A percentile compares a stretch with the other conserved stretches of the same genome.
These are phyloP conservation scores for Pleurotus cornucopiae DNA, from an alignment of 768 basidiomycete genomes.

Conservation along the genomic window DNA sequence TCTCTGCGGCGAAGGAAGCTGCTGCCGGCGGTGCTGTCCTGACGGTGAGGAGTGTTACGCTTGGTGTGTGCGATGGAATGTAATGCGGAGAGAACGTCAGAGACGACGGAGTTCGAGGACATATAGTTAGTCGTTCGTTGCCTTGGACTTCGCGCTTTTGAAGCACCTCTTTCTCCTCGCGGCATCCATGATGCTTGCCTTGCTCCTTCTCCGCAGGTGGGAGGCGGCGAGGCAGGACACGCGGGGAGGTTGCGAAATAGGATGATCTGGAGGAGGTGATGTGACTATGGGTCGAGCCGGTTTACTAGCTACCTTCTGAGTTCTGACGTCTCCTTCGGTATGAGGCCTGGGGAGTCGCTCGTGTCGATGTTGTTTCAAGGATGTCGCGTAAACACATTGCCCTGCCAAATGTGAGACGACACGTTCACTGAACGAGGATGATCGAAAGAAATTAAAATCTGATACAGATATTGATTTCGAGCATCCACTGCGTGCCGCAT, in stretches of 20 bases:
- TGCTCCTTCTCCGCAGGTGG: background rate
- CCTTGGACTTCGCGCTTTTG: background rate
- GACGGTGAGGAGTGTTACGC: background rate
- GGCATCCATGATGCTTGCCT: constrained; percentile 5
- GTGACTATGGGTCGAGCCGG: background rate
- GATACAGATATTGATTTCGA: constrained; percentile 10
- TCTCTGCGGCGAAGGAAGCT: constrained; percentile 3
- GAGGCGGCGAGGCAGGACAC: constrained; percentile 3
- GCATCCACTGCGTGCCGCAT: constrained; percentile 1
- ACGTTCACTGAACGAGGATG: constrained; percentile 5
- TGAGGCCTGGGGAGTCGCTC: too few species aligned
- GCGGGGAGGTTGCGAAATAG: background rate
- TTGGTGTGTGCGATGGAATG: constrained; percentile 5
- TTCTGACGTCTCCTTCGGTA: background rate
- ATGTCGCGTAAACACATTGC: too few species aligned
- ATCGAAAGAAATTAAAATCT: background rate
- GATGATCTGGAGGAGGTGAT: constrained; percentile 1
- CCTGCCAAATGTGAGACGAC: background rate
- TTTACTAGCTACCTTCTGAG: background rate
- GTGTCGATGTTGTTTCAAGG: too few species aligned
- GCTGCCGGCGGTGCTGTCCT: background rate
- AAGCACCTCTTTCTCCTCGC: background rate
- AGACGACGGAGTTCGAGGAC: constrained; percentile 7
- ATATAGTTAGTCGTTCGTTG: background rate
- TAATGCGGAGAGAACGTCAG: constrained; percentile 13